phyloP scores from a whole-genome alignment of 106 monocot genomes.

The Chionographis japonica region DNA sequence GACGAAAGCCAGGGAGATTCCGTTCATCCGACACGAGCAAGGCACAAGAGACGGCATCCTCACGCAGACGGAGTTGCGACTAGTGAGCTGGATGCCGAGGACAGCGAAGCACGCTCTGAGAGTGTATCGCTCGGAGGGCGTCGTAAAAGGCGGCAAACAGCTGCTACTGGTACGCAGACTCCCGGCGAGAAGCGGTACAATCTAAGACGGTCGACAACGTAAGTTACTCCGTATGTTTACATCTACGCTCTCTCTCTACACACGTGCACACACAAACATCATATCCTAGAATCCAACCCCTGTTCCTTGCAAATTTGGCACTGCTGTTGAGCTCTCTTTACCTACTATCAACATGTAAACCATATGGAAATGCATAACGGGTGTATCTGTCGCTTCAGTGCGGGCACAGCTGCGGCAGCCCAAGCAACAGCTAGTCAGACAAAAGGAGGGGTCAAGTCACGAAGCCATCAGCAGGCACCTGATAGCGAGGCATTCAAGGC shows the following conservation, averaged over 20 bases:
- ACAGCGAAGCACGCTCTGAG: constrained; percentile 57
- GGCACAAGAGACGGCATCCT: constrained; percentile 39
- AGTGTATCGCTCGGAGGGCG: constrained; percentile 58
- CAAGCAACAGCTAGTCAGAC: constrained; percentile 19
- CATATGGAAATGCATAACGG: neutral
- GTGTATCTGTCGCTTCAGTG: constrained; percentile 24
- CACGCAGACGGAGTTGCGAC: constrained; percentile 15
- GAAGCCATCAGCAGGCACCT: constrained; percentile 8
- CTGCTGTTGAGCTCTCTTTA: too few relatives aligned
- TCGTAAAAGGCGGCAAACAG: constrained; percentile 43
- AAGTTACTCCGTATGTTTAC: constrained; percentile 9
- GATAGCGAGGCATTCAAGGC: constrained; percentile 21
- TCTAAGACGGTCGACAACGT: constrained; percentile 57
- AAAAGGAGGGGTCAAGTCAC: constrained; percentile 15
- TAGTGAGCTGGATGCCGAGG: constrained; percentile 49
- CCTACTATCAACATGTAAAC: too few relatives aligned
- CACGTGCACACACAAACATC: too few relatives aligned
- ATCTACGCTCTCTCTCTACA: too few relatives aligned
- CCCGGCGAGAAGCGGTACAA: constrained; percentile 66
- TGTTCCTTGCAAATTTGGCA: too few relatives aligned
- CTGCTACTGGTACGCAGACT: constrained; percentile 12
- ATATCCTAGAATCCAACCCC: too few relatives aligned
- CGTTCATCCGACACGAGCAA: constrained; percentile 15
- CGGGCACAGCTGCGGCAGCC: constrained; percentile 18
- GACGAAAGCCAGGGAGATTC: constrained; percentile 35